Evolutionary conservation across 805 yeast genomes (phyloP).

Genomic region (Pichia phayaonensis): DNA sequence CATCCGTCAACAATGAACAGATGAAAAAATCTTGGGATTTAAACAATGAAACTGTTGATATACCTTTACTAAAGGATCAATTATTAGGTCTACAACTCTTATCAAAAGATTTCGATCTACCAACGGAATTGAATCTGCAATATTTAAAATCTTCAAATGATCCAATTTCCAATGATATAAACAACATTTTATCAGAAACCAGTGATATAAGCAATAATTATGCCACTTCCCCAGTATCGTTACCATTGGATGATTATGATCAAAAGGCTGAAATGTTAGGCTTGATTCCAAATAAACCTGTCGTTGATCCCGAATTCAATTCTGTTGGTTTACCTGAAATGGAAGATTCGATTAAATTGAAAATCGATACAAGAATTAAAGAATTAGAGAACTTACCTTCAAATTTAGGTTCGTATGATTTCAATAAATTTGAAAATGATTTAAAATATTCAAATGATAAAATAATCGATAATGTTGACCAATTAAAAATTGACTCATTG

Average conservation of each 20-base stretch:
- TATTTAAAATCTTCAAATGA: slow-evolving; percentile 19
- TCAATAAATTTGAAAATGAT: slow-evolving; percentile 23
- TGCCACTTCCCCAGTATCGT: background rate
- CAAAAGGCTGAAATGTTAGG: slow-evolving; percentile 37
- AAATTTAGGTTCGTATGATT: slow-evolving; percentile 56
- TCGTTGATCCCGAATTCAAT: slow-evolving; percentile 29
- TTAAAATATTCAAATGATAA: slow-evolving; percentile 36
- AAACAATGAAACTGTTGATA: slow-evolving; percentile 32
- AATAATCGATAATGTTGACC: slow-evolving; percentile 41
- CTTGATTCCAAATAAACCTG: slow-evolving; percentile 23
- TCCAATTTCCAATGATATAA: background rate
- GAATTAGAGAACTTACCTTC: slow-evolving; percentile 64
- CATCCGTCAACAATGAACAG: slow-evolving; percentile 14
- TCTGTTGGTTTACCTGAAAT: slow-evolving; percentile 42
- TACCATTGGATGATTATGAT: slow-evolving; percentile 26
- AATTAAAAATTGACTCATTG: slow-evolving; percentile 54
- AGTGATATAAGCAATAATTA: background rate
- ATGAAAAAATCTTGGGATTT: slow-evolving; percentile 24
- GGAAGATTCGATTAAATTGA: slow-evolving; percentile 47
- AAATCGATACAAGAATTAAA: slow-evolving; percentile 48
- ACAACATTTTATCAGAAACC: background rate
- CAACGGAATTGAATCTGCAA: slow-evolving; percentile 39
- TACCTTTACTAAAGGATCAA: slow-evolving; percentile 46
- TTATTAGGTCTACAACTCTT: slow-evolving; percentile 55
- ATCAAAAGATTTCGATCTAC: slow-evolving; percentile 59